A percentile compares a stretch with the other conserved stretches of the same genome.
phyloP scores from a whole-genome alignment of 2,329 filamentous ascomycete species.

The Stagonosporopsis cucurbitacearum region DNA sequence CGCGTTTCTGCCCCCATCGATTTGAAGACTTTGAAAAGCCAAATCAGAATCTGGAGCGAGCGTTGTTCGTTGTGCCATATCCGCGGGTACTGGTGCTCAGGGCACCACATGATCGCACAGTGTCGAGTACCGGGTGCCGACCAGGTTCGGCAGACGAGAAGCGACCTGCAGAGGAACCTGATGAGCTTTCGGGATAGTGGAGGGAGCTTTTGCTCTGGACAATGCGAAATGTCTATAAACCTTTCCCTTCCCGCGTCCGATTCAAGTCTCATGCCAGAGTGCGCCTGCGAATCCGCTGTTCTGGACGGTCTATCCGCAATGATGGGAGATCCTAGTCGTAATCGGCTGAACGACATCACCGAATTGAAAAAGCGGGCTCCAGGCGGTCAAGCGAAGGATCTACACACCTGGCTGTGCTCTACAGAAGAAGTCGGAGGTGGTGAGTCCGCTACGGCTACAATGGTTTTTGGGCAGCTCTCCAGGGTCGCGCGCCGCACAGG shows the following conservation, averaged over 20 bases:
- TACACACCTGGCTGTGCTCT: slow-evolving; percentile 4
- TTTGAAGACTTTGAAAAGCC: too few relatives aligned
- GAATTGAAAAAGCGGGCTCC: slow-evolving; percentile 3
- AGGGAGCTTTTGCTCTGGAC: slow-evolving; percentile 3
- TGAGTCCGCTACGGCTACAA: slow-evolving; percentile 3
- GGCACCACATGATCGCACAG: not conserved
- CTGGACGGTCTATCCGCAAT: not conserved
- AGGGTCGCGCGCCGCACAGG: not conserved
- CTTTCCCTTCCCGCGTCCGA: not conserved
- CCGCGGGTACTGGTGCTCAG: too few relatives aligned
- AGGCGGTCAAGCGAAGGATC: not conserved
- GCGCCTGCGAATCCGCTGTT: slow-evolving; percentile 6
- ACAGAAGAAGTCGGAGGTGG: slow-evolving; percentile 1
- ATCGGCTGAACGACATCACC: slow-evolving; percentile 1
- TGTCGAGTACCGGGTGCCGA: not conserved
- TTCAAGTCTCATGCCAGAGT: not conserved
- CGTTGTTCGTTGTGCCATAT: too few relatives aligned
- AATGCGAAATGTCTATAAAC: slow-evolving; percentile 3
- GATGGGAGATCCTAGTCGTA: not conserved
- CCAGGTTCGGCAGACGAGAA: slow-evolving; percentile 1
- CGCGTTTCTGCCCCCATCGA: too few relatives aligned
- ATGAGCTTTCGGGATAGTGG: slow-evolving; percentile 1
- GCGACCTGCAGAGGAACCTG: not conserved
- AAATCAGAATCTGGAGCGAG: too few relatives aligned
- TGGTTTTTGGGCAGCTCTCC: slow-evolving; percentile 2